Base-by-base conservation (phyloP, 441 rosid genomes). In the Erysimum pusillum region DNA sequence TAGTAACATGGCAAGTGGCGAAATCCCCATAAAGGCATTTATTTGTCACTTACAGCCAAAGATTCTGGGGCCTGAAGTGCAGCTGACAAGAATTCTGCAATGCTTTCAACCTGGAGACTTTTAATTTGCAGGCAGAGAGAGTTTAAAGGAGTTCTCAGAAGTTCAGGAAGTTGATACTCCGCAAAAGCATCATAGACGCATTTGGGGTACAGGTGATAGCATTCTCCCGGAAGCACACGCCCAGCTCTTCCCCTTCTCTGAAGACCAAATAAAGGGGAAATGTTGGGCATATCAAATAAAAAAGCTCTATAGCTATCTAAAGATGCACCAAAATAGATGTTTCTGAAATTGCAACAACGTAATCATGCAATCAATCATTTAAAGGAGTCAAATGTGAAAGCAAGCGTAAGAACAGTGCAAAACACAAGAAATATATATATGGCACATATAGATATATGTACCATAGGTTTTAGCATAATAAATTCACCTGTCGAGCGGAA, bases 101-200 rank as follows among this genome's bases (percentile, higher is more conserved):
- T 92, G 70, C 97, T 89, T 67, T 81, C 96, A 73, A 93, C 96
- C 84, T 84, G 97, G 83, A 96, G 86, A 76, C 98, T 90, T 84
- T 96, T 96, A 73, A 96, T 96, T 89, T 93, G 99, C 93, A 96
- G 83, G 87, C 99, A 96, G 70, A 96, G 99, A 80, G 99, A 96
- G 81, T 96, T 93, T 78, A 96, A 82, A 53, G 99, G 99, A 85
- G 98, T 96, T 81, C 99, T 88, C 87, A 96, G 79, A 81, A 96
- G 98, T 76, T 96, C 99, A 12, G 98, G 99, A 81, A 96, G 98
- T 83, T 96, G 98, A 84, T 91, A 93, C 75, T 93, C 97, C 51
- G 97, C 84, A 83, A 96, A 96, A 73, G 99, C 97, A 44, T 91
- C 98, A 82, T 90, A 96, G 64, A 92, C 93, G 63, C 97, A 92